These are phyloP conservation scores for Haematococcus lacustris DNA, from an alignment of 139 green algal genomes.

Conservation along the genomic window DNA sequence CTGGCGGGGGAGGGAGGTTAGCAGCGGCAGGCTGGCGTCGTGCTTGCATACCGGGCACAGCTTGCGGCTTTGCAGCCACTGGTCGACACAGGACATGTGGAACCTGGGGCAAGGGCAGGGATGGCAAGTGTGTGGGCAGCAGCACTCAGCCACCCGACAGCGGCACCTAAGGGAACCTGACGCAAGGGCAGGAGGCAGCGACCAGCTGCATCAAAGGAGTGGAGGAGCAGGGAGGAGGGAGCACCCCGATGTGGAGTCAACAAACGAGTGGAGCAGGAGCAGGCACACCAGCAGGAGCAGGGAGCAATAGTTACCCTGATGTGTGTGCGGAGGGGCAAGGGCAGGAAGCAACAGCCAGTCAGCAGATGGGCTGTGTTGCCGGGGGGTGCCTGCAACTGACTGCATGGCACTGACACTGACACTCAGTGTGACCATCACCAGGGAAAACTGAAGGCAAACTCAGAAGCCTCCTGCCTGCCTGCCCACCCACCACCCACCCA, in stretches of 20 bases:
- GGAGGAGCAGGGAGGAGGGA: neutral
- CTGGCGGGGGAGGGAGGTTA: too few species aligned
- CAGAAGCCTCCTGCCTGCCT: neutral
- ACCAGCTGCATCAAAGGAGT: neutral
- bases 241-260: neutral
- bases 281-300: too few species aligned
- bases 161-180: too few species aligned
- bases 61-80: constrained; percentile 22
- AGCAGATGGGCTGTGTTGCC: neutral
- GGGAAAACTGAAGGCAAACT: neutral
- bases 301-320: too few species aligned
- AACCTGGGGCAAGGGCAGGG: too few species aligned
- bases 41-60: constrained; percentile 36
- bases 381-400: neutral
- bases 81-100: constrained; percentile 35
- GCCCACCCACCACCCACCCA: neutral
- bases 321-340: too few species aligned
- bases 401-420: neutral
- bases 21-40: too few species aligned
- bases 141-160: too few species aligned
- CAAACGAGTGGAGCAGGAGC: neutral
- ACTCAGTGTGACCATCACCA: neutral
- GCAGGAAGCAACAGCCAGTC: too few species aligned
- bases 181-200: neutral
- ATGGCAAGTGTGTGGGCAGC: neutral